Conservation (phyloP, 1,284 basidiomycete species). For the Rhodotorula glutinis region DNA sequence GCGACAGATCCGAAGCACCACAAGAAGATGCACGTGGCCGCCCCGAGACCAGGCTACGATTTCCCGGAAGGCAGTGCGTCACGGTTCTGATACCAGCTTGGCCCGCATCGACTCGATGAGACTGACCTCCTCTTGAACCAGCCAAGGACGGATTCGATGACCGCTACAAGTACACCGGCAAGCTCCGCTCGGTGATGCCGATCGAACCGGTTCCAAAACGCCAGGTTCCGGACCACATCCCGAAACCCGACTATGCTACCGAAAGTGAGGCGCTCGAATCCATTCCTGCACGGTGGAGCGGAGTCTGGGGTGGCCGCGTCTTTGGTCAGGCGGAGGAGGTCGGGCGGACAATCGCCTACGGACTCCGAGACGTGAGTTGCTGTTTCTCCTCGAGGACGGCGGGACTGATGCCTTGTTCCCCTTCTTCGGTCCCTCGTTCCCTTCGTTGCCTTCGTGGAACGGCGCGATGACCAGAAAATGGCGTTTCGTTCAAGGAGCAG, state of each 20-base stretch:
- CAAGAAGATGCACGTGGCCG: conserved; percentile 16
- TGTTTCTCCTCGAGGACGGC: neutral
- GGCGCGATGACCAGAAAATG: conserved; percentile 13
- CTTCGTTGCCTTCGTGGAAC: neutral
- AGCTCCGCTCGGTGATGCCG: conserved; percentile 69
- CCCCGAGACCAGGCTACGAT: conserved; percentile 4
- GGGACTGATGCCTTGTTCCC: neutral
- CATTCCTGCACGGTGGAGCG: conserved; percentile 6
- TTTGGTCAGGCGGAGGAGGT: conserved; percentile 31
- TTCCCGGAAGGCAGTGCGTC: conserved; percentile 30
- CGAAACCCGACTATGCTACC: conserved; percentile 75
- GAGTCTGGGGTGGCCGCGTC: conserved; percentile 10
- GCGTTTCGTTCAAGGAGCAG: conserved; percentile 23
- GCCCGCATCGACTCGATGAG: neutral
- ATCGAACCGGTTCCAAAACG: conserved; percentile 60
- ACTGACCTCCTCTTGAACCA: neutral
- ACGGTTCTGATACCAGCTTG: too few species aligned
- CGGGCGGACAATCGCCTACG: conserved; percentile 11
- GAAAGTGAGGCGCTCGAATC: conserved; percentile 55
- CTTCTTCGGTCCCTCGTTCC: neutral
- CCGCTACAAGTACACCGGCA: conserved; percentile 59
- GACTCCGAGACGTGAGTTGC: conserved; percentile 6
- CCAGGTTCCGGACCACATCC: conserved; percentile 67
- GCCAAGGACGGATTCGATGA: conserved; percentile 20
- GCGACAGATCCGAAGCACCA: conserved; percentile 10